phyloP scores from a whole-genome alignment of 176 grass and related monocot species.

The Puya raimondii region DNA sequence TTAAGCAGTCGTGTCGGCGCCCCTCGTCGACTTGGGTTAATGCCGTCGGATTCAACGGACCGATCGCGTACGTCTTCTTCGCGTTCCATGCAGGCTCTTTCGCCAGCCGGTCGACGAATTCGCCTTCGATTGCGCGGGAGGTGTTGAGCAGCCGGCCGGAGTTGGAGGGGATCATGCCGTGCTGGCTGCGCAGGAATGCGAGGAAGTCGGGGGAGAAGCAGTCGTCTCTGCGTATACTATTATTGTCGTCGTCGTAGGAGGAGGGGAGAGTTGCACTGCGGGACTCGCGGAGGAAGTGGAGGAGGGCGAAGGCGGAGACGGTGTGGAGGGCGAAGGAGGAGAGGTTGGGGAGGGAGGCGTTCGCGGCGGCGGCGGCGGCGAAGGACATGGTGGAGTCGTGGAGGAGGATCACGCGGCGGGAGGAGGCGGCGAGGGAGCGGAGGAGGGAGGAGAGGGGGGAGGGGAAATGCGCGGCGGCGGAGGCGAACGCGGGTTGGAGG shows the following conservation, averaged over 20 bases:
- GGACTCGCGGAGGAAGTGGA: constrained; percentile 14
- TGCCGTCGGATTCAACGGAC: constrained; percentile 42
- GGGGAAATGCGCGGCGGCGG: background rate
- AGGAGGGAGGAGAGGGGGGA: constrained; percentile 3
- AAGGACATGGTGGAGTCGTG: constrained; percentile 25
- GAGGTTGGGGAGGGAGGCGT: background rate
- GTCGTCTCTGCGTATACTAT: background rate
- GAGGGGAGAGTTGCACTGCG: background rate
- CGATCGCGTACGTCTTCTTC: constrained; percentile 49
- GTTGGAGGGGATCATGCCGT: constrained; percentile 4
- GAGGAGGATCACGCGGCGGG: constrained; percentile 14
- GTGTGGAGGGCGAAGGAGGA: constrained; percentile 18
- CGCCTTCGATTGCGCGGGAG: constrained; percentile 16
- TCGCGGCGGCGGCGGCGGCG: background rate
- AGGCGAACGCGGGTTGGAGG: constrained; percentile 19
- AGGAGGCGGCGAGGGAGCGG: background rate
- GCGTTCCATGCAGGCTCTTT: constrained; percentile 5
- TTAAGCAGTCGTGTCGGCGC: constrained; percentile 35
- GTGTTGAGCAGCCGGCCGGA: constrained; percentile 9
- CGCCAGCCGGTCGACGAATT: constrained; percentile 33
- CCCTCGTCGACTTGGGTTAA: background rate
- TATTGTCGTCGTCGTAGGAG: background rate
- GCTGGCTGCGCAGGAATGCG: constrained; percentile 7
- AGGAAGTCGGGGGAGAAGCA: constrained; percentile 12
- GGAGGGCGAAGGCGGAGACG: constrained; percentile 18